A percentile compares a stretch with the other conserved stretches of the same genome.
Conservation (phyloP, 495 filamentous ascomycete species). For the Talaromyces adpressus region DNA sequence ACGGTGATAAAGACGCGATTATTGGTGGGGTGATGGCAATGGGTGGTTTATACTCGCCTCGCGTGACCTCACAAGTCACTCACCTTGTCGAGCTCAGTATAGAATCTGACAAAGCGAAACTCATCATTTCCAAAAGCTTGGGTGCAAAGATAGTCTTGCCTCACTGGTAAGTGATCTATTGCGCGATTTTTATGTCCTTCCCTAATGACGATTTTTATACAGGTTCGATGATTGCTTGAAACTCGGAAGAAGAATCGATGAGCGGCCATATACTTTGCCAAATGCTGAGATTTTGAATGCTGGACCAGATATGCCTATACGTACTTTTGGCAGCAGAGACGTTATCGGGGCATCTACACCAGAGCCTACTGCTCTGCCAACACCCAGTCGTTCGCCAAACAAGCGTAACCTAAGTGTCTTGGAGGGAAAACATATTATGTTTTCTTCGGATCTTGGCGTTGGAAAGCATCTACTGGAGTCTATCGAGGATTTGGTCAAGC, state of each 20-base stretch:
- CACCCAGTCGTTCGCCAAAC: slow-evolving; percentile 28
- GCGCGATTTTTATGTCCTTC: not conserved
- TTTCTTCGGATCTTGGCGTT: slow-evolving; percentile 63
- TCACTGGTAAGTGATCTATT: slow-evolving; percentile 64
- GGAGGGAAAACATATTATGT: slow-evolving; percentile 46
- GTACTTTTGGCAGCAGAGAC: slow-evolving; percentile 46
- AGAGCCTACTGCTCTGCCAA: slow-evolving; percentile 48
- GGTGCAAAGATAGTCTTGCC: slow-evolving; percentile 82
- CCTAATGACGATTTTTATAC: not conserved
- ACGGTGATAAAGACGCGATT: slow-evolving; percentile 88
- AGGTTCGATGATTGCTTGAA: slow-evolving; percentile 97
- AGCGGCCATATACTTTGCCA: slow-evolving; percentile 79
- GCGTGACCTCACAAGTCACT: slow-evolving; percentile 65
- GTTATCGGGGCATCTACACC: slow-evolving; percentile 70
- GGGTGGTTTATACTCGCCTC: slow-evolving; percentile 70
- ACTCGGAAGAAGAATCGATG: slow-evolving; percentile 80
- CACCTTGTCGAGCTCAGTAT: slow-evolving; percentile 81
- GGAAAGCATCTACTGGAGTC: slow-evolving; percentile 55
- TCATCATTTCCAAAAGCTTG: slow-evolving; percentile 54
- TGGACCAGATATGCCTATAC: slow-evolving; percentile 45
- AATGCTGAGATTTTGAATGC: slow-evolving; percentile 69
- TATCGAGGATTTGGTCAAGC: slow-evolving; percentile 60
- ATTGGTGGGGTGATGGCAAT: slow-evolving; percentile 82
- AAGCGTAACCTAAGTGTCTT: slow-evolving; percentile 41
- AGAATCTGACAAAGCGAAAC: slow-evolving; percentile 64